Evolutionary conservation across 1,284 basidiomycete species (phyloP).

Genomic region (Malassezia equina): DNA sequence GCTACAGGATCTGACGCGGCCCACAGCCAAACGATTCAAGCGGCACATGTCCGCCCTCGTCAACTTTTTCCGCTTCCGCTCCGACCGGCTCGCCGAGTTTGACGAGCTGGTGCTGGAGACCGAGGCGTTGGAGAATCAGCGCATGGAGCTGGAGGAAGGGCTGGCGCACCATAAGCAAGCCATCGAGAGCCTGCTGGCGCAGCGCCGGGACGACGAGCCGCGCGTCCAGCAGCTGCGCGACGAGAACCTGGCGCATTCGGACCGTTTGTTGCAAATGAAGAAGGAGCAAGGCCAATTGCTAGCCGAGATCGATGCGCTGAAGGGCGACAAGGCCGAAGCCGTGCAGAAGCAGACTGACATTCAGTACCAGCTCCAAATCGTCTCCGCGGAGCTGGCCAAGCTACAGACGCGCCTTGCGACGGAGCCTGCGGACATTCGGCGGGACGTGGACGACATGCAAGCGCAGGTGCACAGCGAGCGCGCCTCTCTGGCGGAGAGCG

Average conservation of each 20-base stretch:
- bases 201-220: conserved; percentile 54
- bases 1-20: conserved; percentile 40
- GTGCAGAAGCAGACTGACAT: conserved; percentile 31
- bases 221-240: conserved; percentile 60
- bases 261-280: conserved; percentile 53
- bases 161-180: conserved; percentile 56
- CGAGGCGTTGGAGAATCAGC: conserved; percentile 56
- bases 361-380: conserved; percentile 31
- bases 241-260: conserved; percentile 70
- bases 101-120: conserved; percentile 58
- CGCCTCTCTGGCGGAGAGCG: conserved; percentile 63
- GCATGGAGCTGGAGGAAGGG: conserved; percentile 54
- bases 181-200: conserved; percentile 24
- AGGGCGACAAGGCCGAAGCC: conserved; percentile 23
- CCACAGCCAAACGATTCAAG: conserved; percentile 40
- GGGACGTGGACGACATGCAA: conserved; percentile 22
- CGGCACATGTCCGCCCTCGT: conserved; percentile 42
- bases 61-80: conserved; percentile 45
- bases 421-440: conserved; percentile 30
- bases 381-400: conserved; percentile 29
- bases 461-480: conserved; percentile 62
- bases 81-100: conserved; percentile 51
- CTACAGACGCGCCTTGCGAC: conserved; percentile 32
- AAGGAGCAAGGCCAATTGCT: conserved; percentile 30
- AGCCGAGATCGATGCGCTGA: conserved; percentile 28